Percentiles rank a stretch among this genome's conserved stretches.
These are phyloP conservation scores for Yamadazyma aaseri DNA, from an alignment of 1,139 yeast genomes.

Conservation along the genomic window DNA sequence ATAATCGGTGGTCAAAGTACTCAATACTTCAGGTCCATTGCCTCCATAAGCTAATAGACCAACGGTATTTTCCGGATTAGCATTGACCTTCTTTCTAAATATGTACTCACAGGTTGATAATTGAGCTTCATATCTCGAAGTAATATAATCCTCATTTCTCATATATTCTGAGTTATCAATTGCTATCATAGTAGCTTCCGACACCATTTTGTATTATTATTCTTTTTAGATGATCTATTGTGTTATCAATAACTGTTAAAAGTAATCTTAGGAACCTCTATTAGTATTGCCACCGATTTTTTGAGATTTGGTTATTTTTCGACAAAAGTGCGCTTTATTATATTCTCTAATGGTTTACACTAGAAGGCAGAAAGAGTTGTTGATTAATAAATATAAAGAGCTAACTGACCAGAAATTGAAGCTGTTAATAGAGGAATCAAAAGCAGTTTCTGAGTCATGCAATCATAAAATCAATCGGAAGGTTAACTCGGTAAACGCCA, in stretches of 20 bases:
- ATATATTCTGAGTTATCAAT: constrained; percentile 95
- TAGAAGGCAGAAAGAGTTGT: constrained; percentile 33
- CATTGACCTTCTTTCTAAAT: constrained; percentile 79
- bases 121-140: constrained; percentile 91
- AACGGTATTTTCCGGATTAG: constrained; percentile 93
- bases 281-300: constrained; percentile 10
- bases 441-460: constrained; percentile 13
- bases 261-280: neutral
- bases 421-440: constrained; percentile 18
- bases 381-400: constrained; percentile 28
- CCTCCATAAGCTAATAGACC: constrained; percentile 91
- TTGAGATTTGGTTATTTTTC: neutral
- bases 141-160: constrained; percentile 91
- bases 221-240: no score
- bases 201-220: constrained; percentile 55
- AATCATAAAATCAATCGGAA: constrained; percentile 30
- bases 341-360: constrained; percentile 11
- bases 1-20: constrained; percentile 83
- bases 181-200: constrained; percentile 95
- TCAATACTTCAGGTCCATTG: constrained; percentile 76
- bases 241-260: no score
- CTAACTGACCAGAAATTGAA: constrained; percentile 21
- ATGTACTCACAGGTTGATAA: constrained; percentile 87
- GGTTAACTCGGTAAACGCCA: constrained; percentile 41
- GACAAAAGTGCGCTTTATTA: neutral